Evolutionary conservation across 2,329 filamentous ascomycete genomes (phyloP).

Genomic region (Pseudopithomyces chartarum): DNA sequence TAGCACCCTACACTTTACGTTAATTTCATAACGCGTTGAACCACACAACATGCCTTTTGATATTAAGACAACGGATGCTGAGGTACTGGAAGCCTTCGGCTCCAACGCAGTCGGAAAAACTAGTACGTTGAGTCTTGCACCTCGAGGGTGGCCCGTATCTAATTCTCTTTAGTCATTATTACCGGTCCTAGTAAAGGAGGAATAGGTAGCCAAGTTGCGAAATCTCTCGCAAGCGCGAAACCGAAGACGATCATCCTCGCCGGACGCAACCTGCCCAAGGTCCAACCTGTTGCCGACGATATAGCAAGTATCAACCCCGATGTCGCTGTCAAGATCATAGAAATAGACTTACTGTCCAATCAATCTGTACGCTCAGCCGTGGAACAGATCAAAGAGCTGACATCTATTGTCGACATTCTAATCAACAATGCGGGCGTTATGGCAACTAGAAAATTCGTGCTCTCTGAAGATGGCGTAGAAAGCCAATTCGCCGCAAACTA

Average conservation of each 20-base stretch:
- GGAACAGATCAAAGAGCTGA: not conserved
- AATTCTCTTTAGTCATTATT: constrained; percentile 1
- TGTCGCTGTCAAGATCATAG: not conserved
- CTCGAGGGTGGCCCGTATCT: too few species aligned
- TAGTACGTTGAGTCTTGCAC: too few species aligned
- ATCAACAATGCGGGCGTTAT: constrained; percentile 48
- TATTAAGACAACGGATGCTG: too few species aligned
- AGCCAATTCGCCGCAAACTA: constrained; percentile 6
- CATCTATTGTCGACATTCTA: constrained; percentile 44
- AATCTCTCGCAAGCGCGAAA: not conserved
- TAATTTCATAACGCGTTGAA: too few species aligned
- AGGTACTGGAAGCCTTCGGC: too few species aligned
- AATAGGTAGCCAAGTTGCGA: not conserved
- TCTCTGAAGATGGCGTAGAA: not conserved
- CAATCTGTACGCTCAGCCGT: not conserved
- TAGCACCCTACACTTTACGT: too few species aligned
- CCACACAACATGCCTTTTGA: too few species aligned
- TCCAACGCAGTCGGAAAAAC: too few species aligned
- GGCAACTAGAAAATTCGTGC: constrained; percentile 3
- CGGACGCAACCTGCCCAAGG: not conserved
- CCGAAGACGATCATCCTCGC: not conserved
- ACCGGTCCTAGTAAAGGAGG: not conserved
- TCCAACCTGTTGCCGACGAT: not conserved
- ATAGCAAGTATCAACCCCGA: not conserved
- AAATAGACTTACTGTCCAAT: not conserved